A percentile compares a stretch with the other conserved stretches of the same genome.
Conservation (phyloP, 805 yeast genomes). For the Candida coquimbonensis region DNA sequence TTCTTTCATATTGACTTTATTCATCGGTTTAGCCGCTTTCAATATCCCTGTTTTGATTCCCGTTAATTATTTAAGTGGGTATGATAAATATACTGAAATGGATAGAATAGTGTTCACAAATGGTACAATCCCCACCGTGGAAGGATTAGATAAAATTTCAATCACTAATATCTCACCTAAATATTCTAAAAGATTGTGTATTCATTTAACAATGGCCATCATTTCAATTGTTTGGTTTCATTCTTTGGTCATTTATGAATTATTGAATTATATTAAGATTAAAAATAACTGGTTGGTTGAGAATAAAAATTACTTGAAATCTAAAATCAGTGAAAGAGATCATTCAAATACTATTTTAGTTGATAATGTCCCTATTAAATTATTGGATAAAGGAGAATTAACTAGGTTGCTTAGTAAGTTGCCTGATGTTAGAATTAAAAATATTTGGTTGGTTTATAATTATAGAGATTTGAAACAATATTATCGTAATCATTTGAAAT, state of each 20-base stretch:
- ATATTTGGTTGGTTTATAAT: constrained; percentile 53
- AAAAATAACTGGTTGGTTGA: constrained; percentile 34
- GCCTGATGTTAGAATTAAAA: constrained; percentile 42
- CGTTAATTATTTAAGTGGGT: constrained; percentile 39
- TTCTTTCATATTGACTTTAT: constrained; percentile 42
- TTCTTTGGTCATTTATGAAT: constrained; percentile 46
- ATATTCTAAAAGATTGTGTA: constrained; percentile 42
- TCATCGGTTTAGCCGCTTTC: constrained; percentile 43
- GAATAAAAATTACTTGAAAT: constrained; percentile 18
- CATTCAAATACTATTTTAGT: constrained; percentile 32
- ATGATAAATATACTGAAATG: constrained; percentile 13
- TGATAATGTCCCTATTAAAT: constrained; percentile 37
- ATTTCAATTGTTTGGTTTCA: constrained; percentile 52
- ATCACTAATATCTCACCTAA: constrained; percentile 59
- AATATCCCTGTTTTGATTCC: constrained; percentile 59
- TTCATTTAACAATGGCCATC: constrained; percentile 57
- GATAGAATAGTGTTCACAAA: constrained; percentile 18
- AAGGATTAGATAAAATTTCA: constrained; percentile 62
- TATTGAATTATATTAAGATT: constrained; percentile 42
- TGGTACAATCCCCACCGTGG: constrained; percentile 19
- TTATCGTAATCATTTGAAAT: constrained; percentile 24
- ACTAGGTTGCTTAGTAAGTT: constrained; percentile 21
- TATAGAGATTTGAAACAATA: constrained; percentile 30
- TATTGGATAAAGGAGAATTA: constrained; percentile 17
- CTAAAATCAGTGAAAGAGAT: constrained; percentile 14